phyloP scores from a whole-genome alignment of 73 alveolate genomes.

The Halteria grandinella region DNA sequence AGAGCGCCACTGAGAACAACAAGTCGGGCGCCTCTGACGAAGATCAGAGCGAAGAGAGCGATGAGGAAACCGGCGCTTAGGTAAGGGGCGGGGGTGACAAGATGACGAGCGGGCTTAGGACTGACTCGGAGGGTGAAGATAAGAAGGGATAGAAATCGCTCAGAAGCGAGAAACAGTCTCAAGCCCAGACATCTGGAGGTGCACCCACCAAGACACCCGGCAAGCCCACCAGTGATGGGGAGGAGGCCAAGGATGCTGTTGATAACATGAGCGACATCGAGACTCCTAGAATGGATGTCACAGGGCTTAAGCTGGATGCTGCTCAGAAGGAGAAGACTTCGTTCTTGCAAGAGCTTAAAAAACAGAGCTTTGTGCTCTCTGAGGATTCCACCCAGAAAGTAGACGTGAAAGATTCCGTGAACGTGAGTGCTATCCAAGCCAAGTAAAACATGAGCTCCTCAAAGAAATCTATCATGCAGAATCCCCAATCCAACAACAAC shows the following conservation, averaged over 20 bases:
- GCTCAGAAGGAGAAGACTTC: slow-evolving; percentile 30
- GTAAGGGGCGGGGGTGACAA: no score
- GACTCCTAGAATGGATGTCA: slow-evolving; percentile 32
- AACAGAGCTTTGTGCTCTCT: slow-evolving; percentile 16
- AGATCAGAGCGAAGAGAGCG: background rate
- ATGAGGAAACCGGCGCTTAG: no score
- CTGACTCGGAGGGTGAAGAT: no score
- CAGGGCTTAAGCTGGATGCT: slow-evolving; percentile 35
- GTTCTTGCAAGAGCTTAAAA: slow-evolving; percentile 39
- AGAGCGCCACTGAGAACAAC: background rate
- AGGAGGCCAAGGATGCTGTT: no score
- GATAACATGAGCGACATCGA: slow-evolving; percentile 24
- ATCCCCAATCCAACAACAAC: no score
- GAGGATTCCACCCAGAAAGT: slow-evolving; percentile 17
- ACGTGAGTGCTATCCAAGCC: background rate
- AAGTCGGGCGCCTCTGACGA: background rate
- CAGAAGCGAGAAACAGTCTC: no score
- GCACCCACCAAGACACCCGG: no score
- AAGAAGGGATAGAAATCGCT: no score
- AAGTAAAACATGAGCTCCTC: background rate
- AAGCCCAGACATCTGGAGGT: no score
- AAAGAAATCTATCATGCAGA: background rate
- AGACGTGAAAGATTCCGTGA: slow-evolving; percentile 29
- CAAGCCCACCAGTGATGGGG: no score
- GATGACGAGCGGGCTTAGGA: no score